phyloP scores from a whole-genome alignment of 306 rosid species.

The Rubus parviflorus region DNA sequence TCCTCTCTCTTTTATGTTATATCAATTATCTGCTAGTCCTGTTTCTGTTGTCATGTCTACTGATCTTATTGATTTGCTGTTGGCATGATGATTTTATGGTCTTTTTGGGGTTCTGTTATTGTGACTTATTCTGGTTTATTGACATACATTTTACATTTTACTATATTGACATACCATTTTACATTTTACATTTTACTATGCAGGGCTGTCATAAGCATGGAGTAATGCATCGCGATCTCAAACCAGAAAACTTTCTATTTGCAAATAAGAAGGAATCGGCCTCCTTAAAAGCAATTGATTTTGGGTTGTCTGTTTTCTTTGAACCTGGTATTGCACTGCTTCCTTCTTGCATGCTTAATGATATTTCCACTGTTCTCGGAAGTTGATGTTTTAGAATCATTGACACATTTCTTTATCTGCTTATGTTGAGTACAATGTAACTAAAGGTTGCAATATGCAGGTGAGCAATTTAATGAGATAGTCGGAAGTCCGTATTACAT shows the following conservation, averaged over 20 bases:
- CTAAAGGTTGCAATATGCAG: conserved; percentile 29
- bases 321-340: conserved; percentile 42
- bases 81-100: not conserved
- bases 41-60: not conserved
- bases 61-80: not conserved
- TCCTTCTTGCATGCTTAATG: conserved; percentile 5
- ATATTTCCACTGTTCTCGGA: not conserved
- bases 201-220: conserved; percentile 60
- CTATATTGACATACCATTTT: no score
- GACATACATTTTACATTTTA: conserved; percentile 12
- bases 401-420: not conserved
- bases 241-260: conserved; percentile 59
- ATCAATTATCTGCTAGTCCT: not conserved
- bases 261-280: conserved; percentile 61
- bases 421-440: not conserved
- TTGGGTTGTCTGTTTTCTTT: conserved; percentile 56
- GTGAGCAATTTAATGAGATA: conserved; percentile 52
- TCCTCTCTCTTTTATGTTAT: no score
- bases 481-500: conserved; percentile 89
- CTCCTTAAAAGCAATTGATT: conserved; percentile 59
- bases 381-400: not conserved
- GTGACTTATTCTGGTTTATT: conserved; percentile 7
- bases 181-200: conserved; percentile 8
- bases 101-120: not conserved
- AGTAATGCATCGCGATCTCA: conserved; percentile 68